A percentile compares a stretch with the other conserved stretches of the same genome.
phyloP scores from a whole-genome alignment of 192 early-diverging fungal species.

The Coemansia sp. region DNA sequence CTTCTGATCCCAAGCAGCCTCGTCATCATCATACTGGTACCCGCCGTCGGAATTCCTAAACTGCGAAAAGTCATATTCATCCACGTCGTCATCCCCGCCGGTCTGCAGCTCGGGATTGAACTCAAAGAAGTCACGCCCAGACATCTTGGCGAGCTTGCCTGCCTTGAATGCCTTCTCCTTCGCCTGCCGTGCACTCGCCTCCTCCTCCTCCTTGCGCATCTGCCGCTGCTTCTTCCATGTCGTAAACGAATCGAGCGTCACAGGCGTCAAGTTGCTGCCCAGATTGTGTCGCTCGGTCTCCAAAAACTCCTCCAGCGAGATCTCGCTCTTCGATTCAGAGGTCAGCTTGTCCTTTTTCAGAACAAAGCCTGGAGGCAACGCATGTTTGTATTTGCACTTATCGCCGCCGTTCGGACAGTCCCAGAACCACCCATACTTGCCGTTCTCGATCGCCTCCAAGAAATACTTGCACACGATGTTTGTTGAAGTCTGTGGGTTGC shows the following conservation, averaged over 20 bases:
- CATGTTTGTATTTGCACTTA: slow-evolving; percentile 95
- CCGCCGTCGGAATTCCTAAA: slow-evolving; percentile 67
- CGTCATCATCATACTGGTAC: slow-evolving; percentile 40
- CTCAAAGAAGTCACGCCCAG: slow-evolving; percentile 94
- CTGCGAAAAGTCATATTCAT: slow-evolving; percentile 75
- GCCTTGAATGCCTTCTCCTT: slow-evolving; percentile 83
- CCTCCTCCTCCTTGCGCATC: slow-evolving; percentile 67
- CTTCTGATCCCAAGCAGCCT: neutral
- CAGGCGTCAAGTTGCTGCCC: slow-evolving; percentile 89
- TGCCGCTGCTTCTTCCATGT: slow-evolving; percentile 91
- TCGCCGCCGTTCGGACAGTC: slow-evolving; percentile 95
- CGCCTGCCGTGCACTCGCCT: slow-evolving; percentile 63
- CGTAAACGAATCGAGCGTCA: slow-evolving; percentile 87
- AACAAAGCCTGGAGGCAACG: slow-evolving; percentile 93
- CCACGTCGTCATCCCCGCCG: slow-evolving; percentile 72
- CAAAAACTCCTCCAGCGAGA: slow-evolving; percentile 96
- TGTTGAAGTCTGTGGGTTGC: slow-evolving; percentile 82
- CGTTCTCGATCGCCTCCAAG: slow-evolving; percentile 91
- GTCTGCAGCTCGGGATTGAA: slow-evolving; percentile 90
- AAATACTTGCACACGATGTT: slow-evolving; percentile 99
- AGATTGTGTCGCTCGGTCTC: slow-evolving; percentile 97
- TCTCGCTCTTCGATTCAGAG: slow-evolving; percentile 75
- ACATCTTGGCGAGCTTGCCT: slow-evolving; percentile 90
- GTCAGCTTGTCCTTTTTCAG: slow-evolving; percentile 89
- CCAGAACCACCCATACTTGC: slow-evolving; percentile 99